These are phyloP conservation scores for Fusarium coicis DNA, from an alignment of 2,329 filamentous ascomycete genomes.

Conservation along the genomic window DNA sequence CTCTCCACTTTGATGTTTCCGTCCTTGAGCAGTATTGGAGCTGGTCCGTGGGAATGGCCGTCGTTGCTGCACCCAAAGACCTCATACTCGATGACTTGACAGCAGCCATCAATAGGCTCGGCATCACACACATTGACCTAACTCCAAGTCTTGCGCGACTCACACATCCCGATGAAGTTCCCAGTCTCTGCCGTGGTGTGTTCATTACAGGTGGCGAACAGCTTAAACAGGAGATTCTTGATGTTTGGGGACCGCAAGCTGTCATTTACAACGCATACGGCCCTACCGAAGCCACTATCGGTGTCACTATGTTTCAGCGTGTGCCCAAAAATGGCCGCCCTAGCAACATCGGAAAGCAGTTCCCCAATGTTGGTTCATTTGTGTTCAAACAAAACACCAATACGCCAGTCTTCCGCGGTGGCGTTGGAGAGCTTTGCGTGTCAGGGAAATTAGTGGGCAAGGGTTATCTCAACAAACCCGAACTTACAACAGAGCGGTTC, in stretches of 20 bases:
- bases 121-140: conserved; percentile 90
- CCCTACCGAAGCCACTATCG: conserved; percentile 92
- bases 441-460: conserved; percentile 88
- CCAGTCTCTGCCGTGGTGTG: conserved; percentile 80
- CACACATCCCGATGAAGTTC: conserved; percentile 82
- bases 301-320: conserved; percentile 87
- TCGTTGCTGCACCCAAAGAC: conserved; percentile 85
- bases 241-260: conserved; percentile 80
- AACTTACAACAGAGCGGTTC: conserved; percentile 83
- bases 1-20: conserved; percentile 94
- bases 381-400: conserved; percentile 78
- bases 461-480: conserved; percentile 83
- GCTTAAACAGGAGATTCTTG: conserved; percentile 87
- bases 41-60: conserved; percentile 88
- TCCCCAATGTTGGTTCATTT: conserved; percentile 87
- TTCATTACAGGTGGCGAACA: conserved; percentile 95
- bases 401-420: conserved; percentile 78
- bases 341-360: conserved; percentile 88
- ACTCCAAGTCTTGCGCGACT: conserved; percentile 88
- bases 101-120: conserved; percentile 74
- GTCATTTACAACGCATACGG: conserved; percentile 95
- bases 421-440: conserved; percentile 87
- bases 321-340: conserved; percentile 82
- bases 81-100: conserved; percentile 86
- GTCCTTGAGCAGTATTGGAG: conserved; percentile 96